These are phyloP conservation scores for Kluyveromyces wickerhamii DNA, from an alignment of 805 yeast genomes.

Conservation along the genomic window DNA sequence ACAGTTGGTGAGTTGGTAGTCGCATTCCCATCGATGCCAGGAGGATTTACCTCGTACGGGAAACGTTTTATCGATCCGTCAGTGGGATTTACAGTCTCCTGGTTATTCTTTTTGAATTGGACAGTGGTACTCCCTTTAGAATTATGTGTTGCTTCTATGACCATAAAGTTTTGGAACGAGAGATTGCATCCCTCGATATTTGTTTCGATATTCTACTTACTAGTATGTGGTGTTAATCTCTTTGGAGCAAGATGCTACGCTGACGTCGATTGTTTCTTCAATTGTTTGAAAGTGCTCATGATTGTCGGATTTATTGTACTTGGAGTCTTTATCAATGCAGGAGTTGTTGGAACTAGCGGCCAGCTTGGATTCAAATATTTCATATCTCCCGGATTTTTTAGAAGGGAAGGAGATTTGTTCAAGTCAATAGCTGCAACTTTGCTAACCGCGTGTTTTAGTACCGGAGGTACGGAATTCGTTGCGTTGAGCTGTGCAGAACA, in stretches of 20 bases:
- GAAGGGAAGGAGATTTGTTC: conserved; percentile 41
- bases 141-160: conserved; percentile 46
- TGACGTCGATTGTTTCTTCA: conserved; percentile 43
- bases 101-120: conserved; percentile 52
- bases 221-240: conserved; percentile 38
- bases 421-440: conserved; percentile 59
- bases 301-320: conserved; percentile 41
- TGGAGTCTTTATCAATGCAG: conserved; percentile 38
- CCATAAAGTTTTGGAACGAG: conserved; percentile 39
- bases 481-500: conserved; percentile 71
- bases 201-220: conserved; percentile 18
- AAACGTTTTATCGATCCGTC: conserved; percentile 51
- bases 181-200: conserved; percentile 18
- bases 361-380: conserved; percentile 37
- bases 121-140: conserved; percentile 46
- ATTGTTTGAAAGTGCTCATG: conserved; percentile 36
- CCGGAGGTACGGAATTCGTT: conserved; percentile 60
- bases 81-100: conserved; percentile 56
- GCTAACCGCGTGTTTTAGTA: conserved; percentile 65
- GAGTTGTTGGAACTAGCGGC: conserved; percentile 35
- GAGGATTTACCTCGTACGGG: conserved; percentile 31
- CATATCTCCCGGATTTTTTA: conserved; percentile 46
- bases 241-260: conserved; percentile 48
- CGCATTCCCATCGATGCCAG: conserved; percentile 6
- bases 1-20: conserved; percentile 10